Conservation (phyloP, 139 green algal genomes). For the Prasinococcaceae sp. region DNA sequence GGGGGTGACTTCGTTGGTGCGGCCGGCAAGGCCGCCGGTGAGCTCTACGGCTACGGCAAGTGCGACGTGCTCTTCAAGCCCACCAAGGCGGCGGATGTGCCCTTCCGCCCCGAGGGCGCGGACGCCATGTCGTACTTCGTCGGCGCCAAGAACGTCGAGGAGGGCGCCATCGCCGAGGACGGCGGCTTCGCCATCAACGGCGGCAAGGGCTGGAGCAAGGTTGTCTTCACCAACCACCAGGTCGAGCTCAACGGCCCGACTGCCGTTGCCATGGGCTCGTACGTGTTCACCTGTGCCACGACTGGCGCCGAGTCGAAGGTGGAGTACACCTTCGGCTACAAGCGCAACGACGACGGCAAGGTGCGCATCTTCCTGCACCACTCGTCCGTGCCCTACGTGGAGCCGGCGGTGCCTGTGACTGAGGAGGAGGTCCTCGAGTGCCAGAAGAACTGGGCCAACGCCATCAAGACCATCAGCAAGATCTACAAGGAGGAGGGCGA, state of each 20-base stretch:
- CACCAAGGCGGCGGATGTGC: constrained; percentile 4
- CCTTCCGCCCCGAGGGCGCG: constrained; percentile 1
- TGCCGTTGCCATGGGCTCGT: constrained; percentile 4
- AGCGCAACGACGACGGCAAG: constrained; percentile 4
- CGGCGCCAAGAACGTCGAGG: not conserved
- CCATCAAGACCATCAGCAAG: no score
- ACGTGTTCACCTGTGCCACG: constrained; percentile 6
- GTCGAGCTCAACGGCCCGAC: not conserved
- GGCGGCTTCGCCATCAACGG: constrained; percentile 9
- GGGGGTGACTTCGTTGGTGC: not conserved
- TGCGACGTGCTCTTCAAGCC: constrained; percentile 8
- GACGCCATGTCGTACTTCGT: constrained; percentile 9
- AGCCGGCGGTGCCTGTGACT: no score
- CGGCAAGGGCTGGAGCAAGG: not conserved
- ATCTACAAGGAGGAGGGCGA: no score
- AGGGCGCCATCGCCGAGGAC: constrained; percentile 6
- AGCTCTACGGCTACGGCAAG: constrained; percentile 5
- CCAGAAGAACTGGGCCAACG: no score
- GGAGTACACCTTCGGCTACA: constrained; percentile 12
- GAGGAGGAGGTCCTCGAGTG: no score
- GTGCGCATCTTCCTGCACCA: constrained; percentile 7
- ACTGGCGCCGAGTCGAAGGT: not conserved
- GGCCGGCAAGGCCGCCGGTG: not conserved
- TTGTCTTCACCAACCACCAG: constrained; percentile 2
- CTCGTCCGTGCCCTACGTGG: constrained; percentile 8